Evolutionary conservation across 2,329 filamentous ascomycete species (phyloP).

Genomic region (Xylariaceae sp.): DNA sequence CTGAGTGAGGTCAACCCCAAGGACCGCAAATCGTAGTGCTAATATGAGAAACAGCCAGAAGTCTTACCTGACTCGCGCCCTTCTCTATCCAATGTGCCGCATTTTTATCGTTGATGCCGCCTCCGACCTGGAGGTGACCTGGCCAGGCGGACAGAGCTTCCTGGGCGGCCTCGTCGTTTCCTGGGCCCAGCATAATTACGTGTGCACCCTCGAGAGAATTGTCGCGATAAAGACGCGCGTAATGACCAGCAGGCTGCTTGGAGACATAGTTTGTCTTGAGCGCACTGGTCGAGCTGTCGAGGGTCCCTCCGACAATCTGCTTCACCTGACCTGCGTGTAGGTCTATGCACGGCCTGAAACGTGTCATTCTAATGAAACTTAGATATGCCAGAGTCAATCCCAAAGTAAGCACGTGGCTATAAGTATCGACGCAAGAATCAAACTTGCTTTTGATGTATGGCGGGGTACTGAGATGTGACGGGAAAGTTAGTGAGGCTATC

Average conservation of each 20-base stretch:
- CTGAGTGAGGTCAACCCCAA: slow-evolving; percentile 15
- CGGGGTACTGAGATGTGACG: no score
- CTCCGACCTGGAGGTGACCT: slow-evolving; percentile 79
- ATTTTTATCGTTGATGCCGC: slow-evolving; percentile 87
- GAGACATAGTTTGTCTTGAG: slow-evolving; percentile 94
- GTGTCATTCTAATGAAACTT: slow-evolving; percentile 65
- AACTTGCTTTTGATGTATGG: neutral
- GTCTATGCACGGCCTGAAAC: slow-evolving; percentile 95
- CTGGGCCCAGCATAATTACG: slow-evolving; percentile 93
- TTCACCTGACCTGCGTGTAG: slow-evolving; percentile 97
- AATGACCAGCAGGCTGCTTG: slow-evolving; percentile 75
- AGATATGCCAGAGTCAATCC: no score
- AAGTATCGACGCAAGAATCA: neutral
- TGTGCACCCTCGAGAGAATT: slow-evolving; percentile 75
- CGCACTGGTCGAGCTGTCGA: slow-evolving; percentile 63
- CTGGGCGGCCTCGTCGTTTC: slow-evolving; percentile 75
- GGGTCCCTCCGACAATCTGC: slow-evolving; percentile 94
- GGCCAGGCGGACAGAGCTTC: slow-evolving; percentile 80
- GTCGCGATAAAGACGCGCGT: slow-evolving; percentile 76
- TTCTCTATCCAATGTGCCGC: slow-evolving; percentile 80
- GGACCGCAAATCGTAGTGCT: no score
- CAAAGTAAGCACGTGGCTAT: neutral
- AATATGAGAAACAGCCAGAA: neutral
- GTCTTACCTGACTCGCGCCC: slow-evolving; percentile 80
- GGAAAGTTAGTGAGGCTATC: neutral